Conservation (phyloP, 2,329 filamentous ascomycete genomes). For the Pyrenochaeta sp. region DNA sequence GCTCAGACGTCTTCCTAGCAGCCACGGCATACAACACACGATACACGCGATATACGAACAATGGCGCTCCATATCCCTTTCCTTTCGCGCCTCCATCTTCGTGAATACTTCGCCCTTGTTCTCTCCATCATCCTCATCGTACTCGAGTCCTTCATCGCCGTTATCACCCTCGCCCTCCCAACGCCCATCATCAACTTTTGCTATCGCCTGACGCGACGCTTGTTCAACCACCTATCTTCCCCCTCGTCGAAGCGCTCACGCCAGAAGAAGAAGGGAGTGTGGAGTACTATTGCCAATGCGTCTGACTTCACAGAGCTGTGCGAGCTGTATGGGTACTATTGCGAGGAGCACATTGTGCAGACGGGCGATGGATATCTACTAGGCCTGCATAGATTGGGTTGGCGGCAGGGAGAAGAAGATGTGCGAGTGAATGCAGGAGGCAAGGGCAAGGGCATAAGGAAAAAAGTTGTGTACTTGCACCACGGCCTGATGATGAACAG, state of each 20-base stretch:
- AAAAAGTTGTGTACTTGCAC: conserved; percentile 91
- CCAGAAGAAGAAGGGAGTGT: conserved; percentile 75
- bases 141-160: conserved; percentile 82
- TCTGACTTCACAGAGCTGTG: conserved; percentile 96
- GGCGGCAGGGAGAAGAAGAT: conserved; percentile 82
- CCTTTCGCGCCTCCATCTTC: conserved; percentile 66
- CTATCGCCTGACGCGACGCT: conserved; percentile 80
- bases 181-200: conserved; percentile 81
- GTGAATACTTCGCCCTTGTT: conserved; percentile 87
- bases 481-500: conserved; percentile 98
- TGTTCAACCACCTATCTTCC: conserved; percentile 82
- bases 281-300: conserved; percentile 81
- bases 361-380: conserved; percentile 94
- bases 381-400: conserved; percentile 86
- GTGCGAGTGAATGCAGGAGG: conserved; percentile 76
- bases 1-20: not conserved
- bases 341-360: conserved; percentile 95
- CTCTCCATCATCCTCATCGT: conserved; percentile 84
- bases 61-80: conserved; percentile 66
- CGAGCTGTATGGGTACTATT: conserved; percentile 86
- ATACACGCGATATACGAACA: not conserved
- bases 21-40: not conserved
- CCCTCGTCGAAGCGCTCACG: conserved; percentile 73
- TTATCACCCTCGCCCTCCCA: conserved; percentile 88
- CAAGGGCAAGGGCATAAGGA: conserved; percentile 65